Conservation (phyloP, 768 basidiomycete species). For the Tulasnella sp. region DNA sequence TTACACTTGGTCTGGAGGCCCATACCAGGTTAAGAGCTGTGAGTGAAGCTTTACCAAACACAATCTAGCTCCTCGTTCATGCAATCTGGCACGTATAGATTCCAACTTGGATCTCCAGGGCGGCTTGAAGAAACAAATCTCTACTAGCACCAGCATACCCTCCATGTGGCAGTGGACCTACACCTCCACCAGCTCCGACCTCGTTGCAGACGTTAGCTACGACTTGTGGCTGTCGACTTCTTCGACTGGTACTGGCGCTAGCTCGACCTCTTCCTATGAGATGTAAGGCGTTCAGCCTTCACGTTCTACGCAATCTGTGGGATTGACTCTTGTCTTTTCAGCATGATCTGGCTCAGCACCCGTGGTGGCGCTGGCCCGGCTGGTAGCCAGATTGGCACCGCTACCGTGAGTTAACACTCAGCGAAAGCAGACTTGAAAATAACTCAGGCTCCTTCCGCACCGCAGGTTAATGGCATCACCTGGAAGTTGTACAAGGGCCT, state of each 20-base stretch:
- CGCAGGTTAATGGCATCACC: constrained; percentile 4
- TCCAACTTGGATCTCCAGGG: constrained; percentile 8
- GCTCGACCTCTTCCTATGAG: constrained; percentile 13
- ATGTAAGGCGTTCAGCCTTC: not conserved
- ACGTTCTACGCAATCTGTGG: no score
- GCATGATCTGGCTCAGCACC: constrained; percentile 18
- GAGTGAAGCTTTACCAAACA: not conserved
- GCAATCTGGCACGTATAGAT: not conserved
- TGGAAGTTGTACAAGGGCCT: not conserved
- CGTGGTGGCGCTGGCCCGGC: constrained; percentile 15
- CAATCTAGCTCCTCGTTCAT: not conserved
- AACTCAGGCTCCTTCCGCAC: not conserved
- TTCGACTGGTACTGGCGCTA: not conserved
- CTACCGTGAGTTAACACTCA: not conserved
- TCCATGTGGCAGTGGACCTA: constrained; percentile 2
- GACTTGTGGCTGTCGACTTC: constrained; percentile 15
- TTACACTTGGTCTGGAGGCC: constrained; percentile 16
- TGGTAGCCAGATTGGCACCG: constrained; percentile 15
- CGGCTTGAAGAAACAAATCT: constrained; percentile 12
- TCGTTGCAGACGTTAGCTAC: constrained; percentile 14
- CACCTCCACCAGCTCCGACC: constrained; percentile 5
- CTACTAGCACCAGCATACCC: not conserved
- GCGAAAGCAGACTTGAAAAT: not conserved
- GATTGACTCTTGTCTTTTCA: not conserved
- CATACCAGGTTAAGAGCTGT: constrained; percentile 19